Conservation (phyloP, 352 stramenopile genomes). For the Phytophthora kernoviae region DNA sequence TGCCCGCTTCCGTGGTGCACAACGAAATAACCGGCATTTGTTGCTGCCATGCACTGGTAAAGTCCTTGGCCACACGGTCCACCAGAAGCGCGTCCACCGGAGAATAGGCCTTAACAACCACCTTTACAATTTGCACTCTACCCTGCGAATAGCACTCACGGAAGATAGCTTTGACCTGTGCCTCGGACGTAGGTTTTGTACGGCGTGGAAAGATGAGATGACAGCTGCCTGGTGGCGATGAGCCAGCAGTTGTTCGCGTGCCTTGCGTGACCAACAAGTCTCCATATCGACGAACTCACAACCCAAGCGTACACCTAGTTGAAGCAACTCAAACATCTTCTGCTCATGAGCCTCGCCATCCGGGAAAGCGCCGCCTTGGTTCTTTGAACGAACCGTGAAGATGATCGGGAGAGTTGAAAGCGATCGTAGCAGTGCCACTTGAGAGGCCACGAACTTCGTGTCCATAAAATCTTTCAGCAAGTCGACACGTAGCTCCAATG, state of each 20-base stretch:
- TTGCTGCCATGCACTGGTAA: conserved; percentile 53
- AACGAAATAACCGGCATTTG: conserved; percentile 95
- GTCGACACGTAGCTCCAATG: conserved; percentile 96
- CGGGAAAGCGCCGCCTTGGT: conserved; percentile 95
- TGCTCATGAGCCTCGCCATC: conserved; percentile 86
- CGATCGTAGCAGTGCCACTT: conserved; percentile 80
- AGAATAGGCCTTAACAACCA: conserved; percentile 87
- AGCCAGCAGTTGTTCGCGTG: conserved; percentile 55
- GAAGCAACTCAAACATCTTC: conserved; percentile 88
- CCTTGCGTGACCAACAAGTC: conserved; percentile 82
- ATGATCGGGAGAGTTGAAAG: conserved; percentile 95
- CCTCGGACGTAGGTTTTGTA: conserved; percentile 56
- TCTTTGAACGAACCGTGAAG: conserved; percentile 95
- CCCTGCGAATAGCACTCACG: conserved; percentile 70
- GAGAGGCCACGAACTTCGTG: conserved; percentile 66
- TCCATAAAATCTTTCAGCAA: conserved; percentile 72
- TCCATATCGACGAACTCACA: conserved; percentile 98
- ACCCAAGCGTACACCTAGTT: conserved; percentile 91
- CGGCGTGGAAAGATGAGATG: conserved; percentile 82
- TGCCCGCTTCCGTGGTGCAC: conserved; percentile 92
- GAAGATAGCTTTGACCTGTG: conserved; percentile 61
- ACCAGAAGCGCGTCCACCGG: conserved; percentile 89
- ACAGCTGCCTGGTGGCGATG: conserved; percentile 54
- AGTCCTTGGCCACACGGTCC: conserved; percentile 66
- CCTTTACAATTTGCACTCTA: conserved; percentile 90